phyloP scores from a whole-genome alignment of 257 asterid species.

The Jasminum sambac region DNA sequence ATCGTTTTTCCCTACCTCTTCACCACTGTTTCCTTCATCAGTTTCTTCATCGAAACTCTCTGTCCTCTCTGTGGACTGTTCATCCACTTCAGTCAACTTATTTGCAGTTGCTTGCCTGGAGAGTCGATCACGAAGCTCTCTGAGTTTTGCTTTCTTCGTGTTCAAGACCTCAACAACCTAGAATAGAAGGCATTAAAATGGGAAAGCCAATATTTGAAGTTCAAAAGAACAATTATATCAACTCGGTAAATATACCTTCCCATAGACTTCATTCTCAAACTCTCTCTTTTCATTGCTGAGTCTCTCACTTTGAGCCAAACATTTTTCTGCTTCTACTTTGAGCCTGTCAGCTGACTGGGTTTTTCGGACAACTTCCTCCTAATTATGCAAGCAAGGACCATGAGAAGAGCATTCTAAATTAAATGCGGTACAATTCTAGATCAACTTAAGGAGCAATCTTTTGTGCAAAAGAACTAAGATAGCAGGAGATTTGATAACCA shows the following conservation, averaged over 20 bases:
- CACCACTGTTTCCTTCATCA: slow-evolving; percentile 39
- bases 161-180: slow-evolving; percentile 79
- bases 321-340: slow-evolving; percentile 76
- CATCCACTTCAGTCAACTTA: slow-evolving; percentile 45
- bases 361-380: slow-evolving; percentile 88
- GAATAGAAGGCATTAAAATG: slow-evolving; percentile 25
- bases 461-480: background rate
- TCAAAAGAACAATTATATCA: background rate
- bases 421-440: background rate
- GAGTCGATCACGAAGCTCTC: slow-evolving; percentile 75
- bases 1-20: slow-evolving; percentile 32
- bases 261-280: slow-evolving; percentile 72
- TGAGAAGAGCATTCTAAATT: background rate
- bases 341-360: slow-evolving; percentile 61
- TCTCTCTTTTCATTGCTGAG: slow-evolving; percentile 67
- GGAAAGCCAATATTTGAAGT: background rate
- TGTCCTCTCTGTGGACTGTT: slow-evolving; percentile 63
- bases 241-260: slow-evolving; percentile 49
- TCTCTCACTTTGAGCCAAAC: slow-evolving; percentile 75
- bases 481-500: background rate
- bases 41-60: slow-evolving; percentile 63
- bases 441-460: background rate
- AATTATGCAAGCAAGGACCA: slow-evolving; percentile 29
- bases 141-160: slow-evolving; percentile 85
- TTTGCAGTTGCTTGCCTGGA: slow-evolving; percentile 39